These are phyloP conservation scores for Fusarium equiseti DNA, from an alignment of 2,329 filamentous ascomycete genomes.

Conservation along the genomic window DNA sequence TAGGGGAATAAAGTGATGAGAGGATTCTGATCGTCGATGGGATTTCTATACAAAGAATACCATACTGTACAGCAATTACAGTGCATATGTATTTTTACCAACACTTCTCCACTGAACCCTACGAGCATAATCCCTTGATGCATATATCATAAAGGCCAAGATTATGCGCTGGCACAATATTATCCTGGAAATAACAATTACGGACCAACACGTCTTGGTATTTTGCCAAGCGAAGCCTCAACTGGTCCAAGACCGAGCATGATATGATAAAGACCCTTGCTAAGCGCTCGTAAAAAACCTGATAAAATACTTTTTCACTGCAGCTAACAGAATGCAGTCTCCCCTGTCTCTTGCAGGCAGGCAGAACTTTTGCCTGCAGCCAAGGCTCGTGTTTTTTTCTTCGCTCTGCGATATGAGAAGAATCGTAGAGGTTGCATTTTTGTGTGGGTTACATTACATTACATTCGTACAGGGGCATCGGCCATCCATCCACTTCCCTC, in stretches of 20 bases:
- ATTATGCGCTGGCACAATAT: conserved; percentile 6
- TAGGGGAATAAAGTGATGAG: neutral
- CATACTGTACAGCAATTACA: neutral
- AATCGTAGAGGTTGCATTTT: neutral
- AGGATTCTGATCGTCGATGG: neutral
- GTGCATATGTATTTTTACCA: conserved; percentile 1
- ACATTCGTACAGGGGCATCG: neutral
- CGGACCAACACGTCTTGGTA: neutral
- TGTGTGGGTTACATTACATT: conserved; percentile 8
- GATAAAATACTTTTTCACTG: conserved; percentile 9
- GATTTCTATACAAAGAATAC: neutral
- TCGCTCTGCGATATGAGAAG: neutral
- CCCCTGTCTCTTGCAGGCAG: conserved; percentile 1
- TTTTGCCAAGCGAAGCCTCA: conserved; percentile 4
- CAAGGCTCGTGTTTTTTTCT: conserved; percentile 24
- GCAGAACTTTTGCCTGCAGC: conserved; percentile 33
- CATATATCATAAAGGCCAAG: neutral
- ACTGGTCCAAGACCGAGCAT: neutral
- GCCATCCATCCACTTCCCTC: conserved; percentile 5
- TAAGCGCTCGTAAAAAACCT: conserved; percentile 8
- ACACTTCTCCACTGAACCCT: neutral
- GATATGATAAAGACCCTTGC: neutral
- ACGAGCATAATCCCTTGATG: neutral
- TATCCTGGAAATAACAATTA: neutral
- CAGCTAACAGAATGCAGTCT: conserved; percentile 4